Conservation (phyloP, 2,329 filamentous ascomycete genomes). For the Colletotrichum melonis region DNA sequence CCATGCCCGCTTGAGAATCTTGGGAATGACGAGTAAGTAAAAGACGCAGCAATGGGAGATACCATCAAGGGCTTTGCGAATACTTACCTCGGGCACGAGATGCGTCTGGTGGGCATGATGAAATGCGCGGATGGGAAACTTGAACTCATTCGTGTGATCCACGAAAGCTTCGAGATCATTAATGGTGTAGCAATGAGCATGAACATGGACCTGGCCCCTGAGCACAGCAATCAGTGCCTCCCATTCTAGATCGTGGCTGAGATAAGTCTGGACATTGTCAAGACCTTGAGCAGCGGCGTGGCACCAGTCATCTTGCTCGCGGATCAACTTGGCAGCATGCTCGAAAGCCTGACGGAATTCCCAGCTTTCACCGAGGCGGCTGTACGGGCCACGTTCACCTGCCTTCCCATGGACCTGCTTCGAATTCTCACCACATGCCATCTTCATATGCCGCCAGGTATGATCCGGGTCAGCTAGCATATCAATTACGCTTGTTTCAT, state of each 20-base stretch:
- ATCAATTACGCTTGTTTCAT: conserved; percentile 71
- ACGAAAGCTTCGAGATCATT: conserved; percentile 77
- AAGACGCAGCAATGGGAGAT: too few relatives aligned
- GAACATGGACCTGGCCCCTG: conserved; percentile 75
- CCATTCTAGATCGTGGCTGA: conserved; percentile 72
- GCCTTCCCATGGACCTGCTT: conserved; percentile 69
- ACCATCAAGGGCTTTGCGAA: neutral
- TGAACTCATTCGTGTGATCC: conserved; percentile 78
- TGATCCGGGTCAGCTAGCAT: conserved; percentile 74
- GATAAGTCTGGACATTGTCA: conserved; percentile 64
- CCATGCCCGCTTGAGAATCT: conserved; percentile 68
- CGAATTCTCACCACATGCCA: conserved; percentile 79
- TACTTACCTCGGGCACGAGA: conserved; percentile 69
- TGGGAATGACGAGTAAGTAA: neutral
- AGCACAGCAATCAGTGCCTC: conserved; percentile 72
- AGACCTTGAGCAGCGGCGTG: conserved; percentile 62
- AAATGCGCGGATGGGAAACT: conserved; percentile 73
- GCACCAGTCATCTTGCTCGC: conserved; percentile 77
- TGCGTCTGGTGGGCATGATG: conserved; percentile 78
- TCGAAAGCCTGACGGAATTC: conserved; percentile 76
- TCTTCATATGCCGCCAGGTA: conserved; percentile 79
- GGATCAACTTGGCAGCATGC: conserved; percentile 66
- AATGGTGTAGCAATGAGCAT: conserved; percentile 78
- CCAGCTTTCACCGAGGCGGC: conserved; percentile 76
- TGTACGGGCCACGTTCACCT: conserved; percentile 67